Base-by-base conservation (phyloP, 306 rosid species). In the Abrus precatorius region DNA sequence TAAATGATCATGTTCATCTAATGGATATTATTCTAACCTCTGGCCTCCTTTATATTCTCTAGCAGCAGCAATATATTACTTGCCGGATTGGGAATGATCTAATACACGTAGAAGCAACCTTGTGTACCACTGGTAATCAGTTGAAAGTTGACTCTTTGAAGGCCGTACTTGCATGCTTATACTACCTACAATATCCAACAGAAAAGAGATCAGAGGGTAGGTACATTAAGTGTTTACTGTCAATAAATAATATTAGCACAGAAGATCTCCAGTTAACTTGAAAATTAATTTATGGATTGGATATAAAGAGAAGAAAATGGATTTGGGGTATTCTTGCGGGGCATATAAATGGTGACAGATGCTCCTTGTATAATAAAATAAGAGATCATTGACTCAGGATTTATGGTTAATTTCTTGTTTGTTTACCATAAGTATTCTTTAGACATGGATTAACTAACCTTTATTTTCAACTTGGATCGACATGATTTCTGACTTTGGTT, bases 131-230 rank as follows among this genome's bases (percentile, higher is more conserved):
- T 50, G 73, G 75, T 67, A 88, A 84, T 69, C 88, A 78, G 79
- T 66, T 91, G 77, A 80, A 87, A 81, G 78, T 86, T 55, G 95
- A 88, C 60, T 85, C 92, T 54, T 78, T 92, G 79, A 91, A 91
- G 89, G 88, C 90, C 78, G 92, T 76, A 80, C 77, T 90, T 65
- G 98, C 99, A 53, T 95, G 99, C 92, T 79, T 84, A 60, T 95
- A 90, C 82, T 93, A 93, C 85, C 86, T 91, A 67, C 94, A 85
- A 68, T 90, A 91, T 85, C 95, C 94, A 28, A 7, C 60, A 3
- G 97, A 90, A 83, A 91, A 79, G 86, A 88, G 80, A 89, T 89
- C 93, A n/a, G 97, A 89, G 74, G 99, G 99, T 93, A 93, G 73
- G 85, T 47, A 56, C 49, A 64, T 76, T 77, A 10, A 56, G 60